Conservation (phyloP, 1,284 basidiomycete species). For the Papiliotrema nemorosa region DNA sequence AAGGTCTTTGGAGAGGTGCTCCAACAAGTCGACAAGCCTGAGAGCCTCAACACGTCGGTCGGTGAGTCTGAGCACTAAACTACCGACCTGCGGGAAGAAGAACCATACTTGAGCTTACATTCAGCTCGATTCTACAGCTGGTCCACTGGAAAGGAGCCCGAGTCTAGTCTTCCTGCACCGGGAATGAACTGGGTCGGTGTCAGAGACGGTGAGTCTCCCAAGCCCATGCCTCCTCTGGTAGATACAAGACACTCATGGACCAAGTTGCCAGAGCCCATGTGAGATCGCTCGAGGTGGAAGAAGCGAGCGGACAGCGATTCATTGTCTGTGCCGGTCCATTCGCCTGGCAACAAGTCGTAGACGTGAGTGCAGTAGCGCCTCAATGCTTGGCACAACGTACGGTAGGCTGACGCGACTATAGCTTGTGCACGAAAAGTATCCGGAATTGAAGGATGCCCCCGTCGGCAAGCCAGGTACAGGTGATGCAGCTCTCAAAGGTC, state of each 20-base stretch:
- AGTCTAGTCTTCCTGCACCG: constrained; percentile 40
- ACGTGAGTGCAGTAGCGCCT: constrained; percentile 19
- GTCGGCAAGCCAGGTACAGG: constrained; percentile 23
- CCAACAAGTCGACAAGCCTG: constrained; percentile 54
- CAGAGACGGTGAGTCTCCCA: constrained; percentile 47
- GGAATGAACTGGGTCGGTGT: constrained; percentile 59
- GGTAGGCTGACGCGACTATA: constrained; percentile 2
- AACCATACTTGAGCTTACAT: constrained; percentile 11
- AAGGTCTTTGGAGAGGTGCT: constrained; percentile 52
- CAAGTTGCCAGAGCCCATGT: constrained; percentile 59
- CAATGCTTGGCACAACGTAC: too few relatives aligned
- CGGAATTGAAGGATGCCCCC: constrained; percentile 23
- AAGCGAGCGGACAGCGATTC: constrained; percentile 63
- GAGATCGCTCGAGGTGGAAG: constrained; percentile 55
- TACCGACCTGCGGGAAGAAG: too few relatives aligned
- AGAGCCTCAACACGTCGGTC: constrained; percentile 57
- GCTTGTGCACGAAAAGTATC: constrained; percentile 24
- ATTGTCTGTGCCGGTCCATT: constrained; percentile 51
- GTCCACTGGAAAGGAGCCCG: constrained; percentile 47
- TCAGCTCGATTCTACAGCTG: constrained; percentile 45
- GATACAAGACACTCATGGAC: too few relatives aligned
- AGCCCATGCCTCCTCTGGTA: too few relatives aligned
- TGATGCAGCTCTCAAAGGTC: constrained; percentile 13
- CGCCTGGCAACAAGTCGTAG: constrained; percentile 33
- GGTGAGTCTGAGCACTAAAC: constrained; percentile 28